These are phyloP conservation scores for Zygnema cylindricum DNA, from an alignment of 139 green algal genomes.

Conservation along the genomic window DNA sequence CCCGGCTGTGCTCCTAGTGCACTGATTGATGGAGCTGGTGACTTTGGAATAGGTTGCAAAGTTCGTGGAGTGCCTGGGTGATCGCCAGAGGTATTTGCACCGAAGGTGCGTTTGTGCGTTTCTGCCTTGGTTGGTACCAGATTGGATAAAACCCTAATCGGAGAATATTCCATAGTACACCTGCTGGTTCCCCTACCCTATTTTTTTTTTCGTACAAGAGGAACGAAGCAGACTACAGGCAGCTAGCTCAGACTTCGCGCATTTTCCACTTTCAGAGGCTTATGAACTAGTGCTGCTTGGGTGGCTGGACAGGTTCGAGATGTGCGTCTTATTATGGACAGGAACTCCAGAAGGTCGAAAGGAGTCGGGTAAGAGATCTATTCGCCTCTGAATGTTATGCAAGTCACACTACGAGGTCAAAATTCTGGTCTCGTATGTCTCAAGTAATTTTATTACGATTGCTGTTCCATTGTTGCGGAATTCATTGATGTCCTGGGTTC, in stretches of 20 bases:
- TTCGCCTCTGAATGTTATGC: no score
- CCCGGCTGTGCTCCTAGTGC: not conserved
- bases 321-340: constrained; percentile 92
- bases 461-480: no score
- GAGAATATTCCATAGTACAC: not conserved
- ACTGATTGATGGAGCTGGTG: constrained; percentile 11
- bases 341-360: constrained; percentile 86
- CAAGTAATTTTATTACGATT: no score
- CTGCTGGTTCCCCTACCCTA: constrained; percentile 7
- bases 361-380: constrained; percentile 83
- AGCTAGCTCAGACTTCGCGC: no score
- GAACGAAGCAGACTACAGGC: no score
- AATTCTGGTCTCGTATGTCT: no score
- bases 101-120: constrained; percentile 3
- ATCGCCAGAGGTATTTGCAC: constrained; percentile 8
- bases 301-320: constrained; percentile 52
- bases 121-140: not conserved
- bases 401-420: no score
- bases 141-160: not conserved
- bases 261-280: no score
- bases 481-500: no score
- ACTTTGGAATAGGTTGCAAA: constrained; percentile 2
- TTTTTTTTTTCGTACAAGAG: no score
- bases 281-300: no score
- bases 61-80: constrained; percentile 20